phyloP scores from a whole-genome alignment of 2,329 filamentous ascomycete genomes.

The Fusarium pininemorale region DNA sequence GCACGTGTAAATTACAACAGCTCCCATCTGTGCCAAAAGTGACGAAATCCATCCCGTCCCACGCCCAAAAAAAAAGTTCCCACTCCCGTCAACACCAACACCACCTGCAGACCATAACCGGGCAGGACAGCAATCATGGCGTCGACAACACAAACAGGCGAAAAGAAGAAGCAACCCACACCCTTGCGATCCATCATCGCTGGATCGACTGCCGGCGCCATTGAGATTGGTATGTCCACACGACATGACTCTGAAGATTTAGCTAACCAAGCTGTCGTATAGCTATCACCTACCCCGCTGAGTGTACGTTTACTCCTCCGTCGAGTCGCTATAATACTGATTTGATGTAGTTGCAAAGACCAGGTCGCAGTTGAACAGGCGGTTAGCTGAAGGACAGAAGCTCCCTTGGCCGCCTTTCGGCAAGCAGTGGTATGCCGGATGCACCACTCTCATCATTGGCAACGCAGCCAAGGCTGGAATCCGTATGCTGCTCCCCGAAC shows the following conservation, averaged over 20 bases:
- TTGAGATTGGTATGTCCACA: slow-evolving; percentile 80
- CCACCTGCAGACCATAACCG: not conserved
- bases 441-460: slow-evolving; percentile 94
- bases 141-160: slow-evolving; percentile 35
- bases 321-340: slow-evolving; percentile 3
- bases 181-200: slow-evolving; percentile 89
- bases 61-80: slow-evolving; percentile 29
- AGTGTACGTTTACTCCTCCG: slow-evolving; percentile 68
- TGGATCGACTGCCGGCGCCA: slow-evolving; percentile 89
- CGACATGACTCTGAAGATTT: not conserved
- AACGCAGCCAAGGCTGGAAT: slow-evolving; percentile 98
- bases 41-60: slow-evolving; percentile 39
- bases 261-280: slow-evolving; percentile 20
- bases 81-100: not conserved
- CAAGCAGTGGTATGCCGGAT: slow-evolving; percentile 95
- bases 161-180: slow-evolving; percentile 67
- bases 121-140: slow-evolving; percentile 40
- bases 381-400: slow-evolving; percentile 82
- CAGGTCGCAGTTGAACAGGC: slow-evolving; percentile 88
- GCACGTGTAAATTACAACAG: slow-evolving; percentile 22
- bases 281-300: slow-evolving; percentile 92
- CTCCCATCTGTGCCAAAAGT: slow-evolving; percentile 25
- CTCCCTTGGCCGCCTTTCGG: slow-evolving; percentile 96
- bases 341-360: slow-evolving; percentile 82
- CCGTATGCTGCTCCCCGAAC: slow-evolving; percentile 62